Evolutionary conservation across 2,329 filamentous ascomycete genomes (phyloP).

Genomic region (Ophiostoma sp.): DNA sequence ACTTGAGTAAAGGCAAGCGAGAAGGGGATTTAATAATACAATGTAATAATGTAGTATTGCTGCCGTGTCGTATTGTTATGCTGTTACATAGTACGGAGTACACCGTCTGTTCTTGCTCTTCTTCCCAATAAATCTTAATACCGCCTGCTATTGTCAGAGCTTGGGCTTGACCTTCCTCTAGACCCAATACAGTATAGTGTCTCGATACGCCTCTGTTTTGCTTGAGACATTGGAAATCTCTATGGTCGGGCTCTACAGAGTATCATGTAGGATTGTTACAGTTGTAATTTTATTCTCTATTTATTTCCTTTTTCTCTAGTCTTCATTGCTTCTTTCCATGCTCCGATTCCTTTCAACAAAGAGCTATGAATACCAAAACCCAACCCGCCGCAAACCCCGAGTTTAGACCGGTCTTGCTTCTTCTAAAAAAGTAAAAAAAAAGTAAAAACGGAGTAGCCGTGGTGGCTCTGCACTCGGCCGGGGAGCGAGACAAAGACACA

Average conservation of each 20-base stretch:
- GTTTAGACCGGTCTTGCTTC: neutral
- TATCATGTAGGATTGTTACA: neutral
- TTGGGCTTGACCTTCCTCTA: neutral
- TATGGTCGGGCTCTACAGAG: neutral
- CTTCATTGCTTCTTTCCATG: neutral
- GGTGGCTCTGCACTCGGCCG: neutral
- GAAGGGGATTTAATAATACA: neutral
- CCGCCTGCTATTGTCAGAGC: neutral
- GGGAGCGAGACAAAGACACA: neutral
- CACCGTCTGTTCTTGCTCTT: neutral
- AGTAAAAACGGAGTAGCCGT: neutral
- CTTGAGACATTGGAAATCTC: neutral
- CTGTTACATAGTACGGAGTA: neutral
- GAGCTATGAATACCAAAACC: no score
- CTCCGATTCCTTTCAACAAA: neutral
- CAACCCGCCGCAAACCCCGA: neutral
- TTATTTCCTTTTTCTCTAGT: neutral
- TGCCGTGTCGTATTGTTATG: neutral
- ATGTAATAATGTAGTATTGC: neutral
- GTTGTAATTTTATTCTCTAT: neutral
- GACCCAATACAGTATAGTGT: neutral
- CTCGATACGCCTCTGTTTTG: neutral
- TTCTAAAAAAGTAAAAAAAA: neutral
- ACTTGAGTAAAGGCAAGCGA: conserved; percentile 3
- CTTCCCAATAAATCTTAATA: neutral